phyloP scores from a whole-genome alignment of 305 asterid genomes.

The Striga hermonthica region DNA sequence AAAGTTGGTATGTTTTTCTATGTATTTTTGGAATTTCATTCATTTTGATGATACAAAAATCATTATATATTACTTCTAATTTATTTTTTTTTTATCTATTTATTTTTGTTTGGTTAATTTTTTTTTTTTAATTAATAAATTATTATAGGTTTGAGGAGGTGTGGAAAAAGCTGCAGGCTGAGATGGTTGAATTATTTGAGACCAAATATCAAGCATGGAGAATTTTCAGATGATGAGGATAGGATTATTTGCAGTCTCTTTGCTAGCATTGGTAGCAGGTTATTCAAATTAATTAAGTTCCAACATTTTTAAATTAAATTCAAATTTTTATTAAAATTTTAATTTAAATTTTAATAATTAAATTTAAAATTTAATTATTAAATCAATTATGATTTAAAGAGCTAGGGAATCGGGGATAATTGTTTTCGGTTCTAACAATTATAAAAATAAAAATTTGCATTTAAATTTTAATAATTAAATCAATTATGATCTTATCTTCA shows the following conservation, averaged over 20 bases:
- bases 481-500: too few species aligned
- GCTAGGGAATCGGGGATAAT: too few species aligned
- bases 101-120: background rate
- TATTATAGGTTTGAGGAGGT: slow-evolving; percentile 58
- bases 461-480: too few species aligned
- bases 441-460: background rate
- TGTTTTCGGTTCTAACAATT: too few species aligned
- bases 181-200: slow-evolving; percentile 92
- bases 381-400: too few species aligned
- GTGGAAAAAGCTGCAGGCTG: slow-evolving; percentile 89
- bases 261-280: slow-evolving; percentile 90
- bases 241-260: slow-evolving; percentile 64
- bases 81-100: too few species aligned
- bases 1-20: slow-evolving; percentile 52
- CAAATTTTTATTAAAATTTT: background rate
- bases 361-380: background rate
- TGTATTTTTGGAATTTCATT: background rate
- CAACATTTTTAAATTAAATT: too few species aligned
- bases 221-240: slow-evolving; percentile 73
- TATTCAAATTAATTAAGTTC: background rate
- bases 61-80: background rate
- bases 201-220: slow-evolving; percentile 84
- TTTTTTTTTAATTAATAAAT: background rate
- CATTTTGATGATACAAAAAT: background rate
- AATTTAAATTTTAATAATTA: background rate